phyloP scores from a whole-genome alignment of 805 yeast species.

The Brettanomyces nanus region DNA sequence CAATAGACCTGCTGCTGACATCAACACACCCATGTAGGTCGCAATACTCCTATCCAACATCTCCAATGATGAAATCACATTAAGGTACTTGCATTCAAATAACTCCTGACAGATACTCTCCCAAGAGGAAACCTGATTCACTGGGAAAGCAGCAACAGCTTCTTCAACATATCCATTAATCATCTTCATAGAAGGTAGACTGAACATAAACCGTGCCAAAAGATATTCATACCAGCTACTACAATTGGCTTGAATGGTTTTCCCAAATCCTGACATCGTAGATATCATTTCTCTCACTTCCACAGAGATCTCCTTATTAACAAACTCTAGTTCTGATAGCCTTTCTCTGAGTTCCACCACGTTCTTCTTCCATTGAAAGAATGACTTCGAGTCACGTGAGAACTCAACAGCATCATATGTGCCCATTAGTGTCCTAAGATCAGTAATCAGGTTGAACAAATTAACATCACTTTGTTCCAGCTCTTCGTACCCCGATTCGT shows the following conservation, averaged over 20 bases:
- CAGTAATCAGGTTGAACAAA: conserved; percentile 31
- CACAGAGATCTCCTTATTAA: conserved; percentile 23
- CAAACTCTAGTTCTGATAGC: conserved; percentile 18
- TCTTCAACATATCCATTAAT: conserved; percentile 32
- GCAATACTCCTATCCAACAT: conserved; percentile 55
- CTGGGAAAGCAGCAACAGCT: conserved; percentile 26
- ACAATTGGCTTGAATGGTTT: conserved; percentile 42
- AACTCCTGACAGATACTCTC: conserved; percentile 49
- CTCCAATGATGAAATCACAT: conserved; percentile 52
- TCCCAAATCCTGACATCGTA: conserved; percentile 38
- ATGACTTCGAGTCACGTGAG: conserved; percentile 32
- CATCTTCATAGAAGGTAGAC: conserved; percentile 44
- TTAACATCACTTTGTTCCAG: conserved; percentile 23
- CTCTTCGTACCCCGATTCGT: conserved; percentile 34
- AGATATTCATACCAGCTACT: conserved; percentile 64
- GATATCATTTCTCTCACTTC: conserved; percentile 35
- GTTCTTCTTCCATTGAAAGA: conserved; percentile 41
- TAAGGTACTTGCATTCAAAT: conserved; percentile 46
- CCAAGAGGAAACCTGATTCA: conserved; percentile 38
- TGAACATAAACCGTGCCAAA: conserved; percentile 34
- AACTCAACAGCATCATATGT: conserved; percentile 29
- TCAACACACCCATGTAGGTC: conserved; percentile 50
- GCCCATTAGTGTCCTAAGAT: conserved; percentile 31
- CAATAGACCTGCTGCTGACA: conserved; percentile 58
- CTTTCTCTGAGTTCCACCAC: conserved; percentile 44